These are phyloP conservation scores for Wallacemonas sp. DNA, from an alignment of 208 protist genomes.

Conservation along the genomic window DNA sequence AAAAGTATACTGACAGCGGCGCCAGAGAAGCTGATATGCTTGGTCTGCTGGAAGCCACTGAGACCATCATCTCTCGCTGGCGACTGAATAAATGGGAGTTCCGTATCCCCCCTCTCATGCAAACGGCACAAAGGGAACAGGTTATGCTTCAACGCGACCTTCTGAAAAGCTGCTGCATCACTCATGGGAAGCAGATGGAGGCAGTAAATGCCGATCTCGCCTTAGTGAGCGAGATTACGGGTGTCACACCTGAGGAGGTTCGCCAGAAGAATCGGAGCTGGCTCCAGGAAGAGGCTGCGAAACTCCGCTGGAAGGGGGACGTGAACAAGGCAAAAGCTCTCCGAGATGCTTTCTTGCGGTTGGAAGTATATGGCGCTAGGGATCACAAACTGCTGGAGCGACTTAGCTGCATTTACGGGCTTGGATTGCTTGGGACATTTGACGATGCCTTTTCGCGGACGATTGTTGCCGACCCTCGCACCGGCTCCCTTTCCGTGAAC, in stretches of 20 bases:
- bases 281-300: slow-evolving; percentile 74
- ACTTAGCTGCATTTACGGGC: slow-evolving; percentile 81
- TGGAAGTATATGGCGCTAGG: slow-evolving; percentile 69
- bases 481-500: slow-evolving; percentile 47
- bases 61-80: slow-evolving; percentile 61
- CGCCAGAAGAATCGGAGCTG: slow-evolving; percentile 66
- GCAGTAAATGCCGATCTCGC: slow-evolving; percentile 46
- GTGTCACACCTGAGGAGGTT: slow-evolving; percentile 41
- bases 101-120: slow-evolving; percentile 60
- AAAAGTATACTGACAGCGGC: slow-evolving; percentile 18
- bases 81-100: slow-evolving; percentile 89
- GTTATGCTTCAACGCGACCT: slow-evolving; percentile 64
- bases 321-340: slow-evolving; percentile 78
- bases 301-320: slow-evolving; percentile 84
- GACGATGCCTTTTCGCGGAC: slow-evolving; percentile 77
- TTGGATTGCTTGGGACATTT: slow-evolving; percentile 72
- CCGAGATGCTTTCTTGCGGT: slow-evolving; percentile 80
- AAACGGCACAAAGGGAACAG: slow-evolving; percentile 43
- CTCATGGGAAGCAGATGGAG: slow-evolving; percentile 36
- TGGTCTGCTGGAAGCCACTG: slow-evolving; percentile 50
- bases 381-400: slow-evolving; percentile 75
- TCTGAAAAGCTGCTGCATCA: slow-evolving; percentile 59
- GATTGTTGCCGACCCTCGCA: slow-evolving; percentile 63
- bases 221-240: slow-evolving; percentile 43
- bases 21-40: slow-evolving; percentile 25